phyloP scores from a whole-genome alignment of 2,329 filamentous ascomycete genomes.

The Pleurostoma richardsiae region DNA sequence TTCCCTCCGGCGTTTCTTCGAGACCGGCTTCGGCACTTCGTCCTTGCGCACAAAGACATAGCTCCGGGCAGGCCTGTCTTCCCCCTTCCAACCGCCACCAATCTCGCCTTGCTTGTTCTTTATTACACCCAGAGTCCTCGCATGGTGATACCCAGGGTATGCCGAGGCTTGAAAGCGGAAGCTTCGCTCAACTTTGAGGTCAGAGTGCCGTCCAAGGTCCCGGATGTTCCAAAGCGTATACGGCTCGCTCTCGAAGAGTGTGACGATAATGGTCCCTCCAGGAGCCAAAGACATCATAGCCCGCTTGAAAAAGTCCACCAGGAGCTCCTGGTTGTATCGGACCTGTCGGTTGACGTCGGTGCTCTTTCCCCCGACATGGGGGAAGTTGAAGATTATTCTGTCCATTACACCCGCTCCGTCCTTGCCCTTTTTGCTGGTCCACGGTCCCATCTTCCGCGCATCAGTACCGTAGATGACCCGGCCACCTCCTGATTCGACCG shows the following conservation, averaged over 20 bases:
- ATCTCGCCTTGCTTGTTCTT: slow-evolving; percentile 37
- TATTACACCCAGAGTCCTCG: slow-evolving; percentile 65
- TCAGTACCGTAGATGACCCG: slow-evolving; percentile 59
- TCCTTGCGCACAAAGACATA: slow-evolving; percentile 59
- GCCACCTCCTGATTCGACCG: slow-evolving; percentile 39
- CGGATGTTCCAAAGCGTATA: slow-evolving; percentile 95
- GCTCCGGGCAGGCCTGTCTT: slow-evolving; percentile 49
- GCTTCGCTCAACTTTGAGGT: slow-evolving; percentile 64
- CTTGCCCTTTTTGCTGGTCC: slow-evolving; percentile 31
- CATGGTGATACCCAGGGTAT: slow-evolving; percentile 72
- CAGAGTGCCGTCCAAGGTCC: slow-evolving; percentile 76
- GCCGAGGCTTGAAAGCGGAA: slow-evolving; percentile 61
- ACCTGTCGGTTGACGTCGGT: slow-evolving; percentile 95
- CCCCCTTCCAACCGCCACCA: slow-evolving; percentile 44
- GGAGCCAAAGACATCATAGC: slow-evolving; percentile 46
- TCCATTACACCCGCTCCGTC: slow-evolving; percentile 51
- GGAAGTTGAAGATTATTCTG: slow-evolving; percentile 90
- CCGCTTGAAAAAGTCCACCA: slow-evolving; percentile 62
- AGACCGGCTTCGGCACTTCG: slow-evolving; percentile 27
- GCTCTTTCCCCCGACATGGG: slow-evolving; percentile 86
- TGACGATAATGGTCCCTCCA: slow-evolving; percentile 67
- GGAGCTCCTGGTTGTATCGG: slow-evolving; percentile 78
- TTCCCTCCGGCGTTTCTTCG: slow-evolving; percentile 22
- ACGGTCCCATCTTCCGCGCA: slow-evolving; percentile 58
- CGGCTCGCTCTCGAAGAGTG: slow-evolving; percentile 87